Evolutionary conservation across 176 grass and related monocot genomes (phyloP), one percentile per base, ranked within the genome.

Genomic region (Phyllostachys edulis): DNA sequence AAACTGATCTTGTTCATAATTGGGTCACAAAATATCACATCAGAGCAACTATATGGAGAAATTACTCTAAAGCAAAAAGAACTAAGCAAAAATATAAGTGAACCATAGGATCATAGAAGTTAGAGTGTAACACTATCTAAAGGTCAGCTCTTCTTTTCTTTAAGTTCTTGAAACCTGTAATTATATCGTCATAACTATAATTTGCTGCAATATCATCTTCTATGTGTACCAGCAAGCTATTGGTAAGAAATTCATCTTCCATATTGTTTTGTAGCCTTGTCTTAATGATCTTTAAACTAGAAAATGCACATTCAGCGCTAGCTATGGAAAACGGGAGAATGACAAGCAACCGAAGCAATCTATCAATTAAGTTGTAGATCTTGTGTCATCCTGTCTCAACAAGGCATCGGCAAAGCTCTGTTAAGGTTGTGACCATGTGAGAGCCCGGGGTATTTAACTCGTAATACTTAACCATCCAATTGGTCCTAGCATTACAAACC

Each of bases 281-380:
- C 4, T 85, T 69, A 24, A 85, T 2, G 0, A 80, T 41, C 10
- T 89, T 89, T 23, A 75, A 45, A 29, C 29, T 29, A 29, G 29
- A 29, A 29, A 29, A 29, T n/a, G n/a, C 29, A 29, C 29, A 29
- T 29, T 18, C 11, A 13, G 36, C 73, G 11, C 51, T 63, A 50
- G 73, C 73, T 37, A 66, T 84, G 2, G 42, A 84, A 49, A 89
- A 41, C 1, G 7, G 56, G 41, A 85, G 75, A 27, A 44, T 85
- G 8, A 72, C 7, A 77, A 59, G 52, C 18, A 83, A 54, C 13
- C 38, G 37, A 23, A 85, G 0, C 26, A 90, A 76, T 57, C 73
- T 90, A 74, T 90, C 71, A 41, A 84, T 5, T 6, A 75, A 23
- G 17, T 65, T 47, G 4, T 49, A 63, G 15, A 36, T 47, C 5